Evolutionary conservation across 2,329 filamentous ascomycete species (phyloP), one percentile per base, ranked within the genome.

Genomic region (Penicillium sp.): DNA sequence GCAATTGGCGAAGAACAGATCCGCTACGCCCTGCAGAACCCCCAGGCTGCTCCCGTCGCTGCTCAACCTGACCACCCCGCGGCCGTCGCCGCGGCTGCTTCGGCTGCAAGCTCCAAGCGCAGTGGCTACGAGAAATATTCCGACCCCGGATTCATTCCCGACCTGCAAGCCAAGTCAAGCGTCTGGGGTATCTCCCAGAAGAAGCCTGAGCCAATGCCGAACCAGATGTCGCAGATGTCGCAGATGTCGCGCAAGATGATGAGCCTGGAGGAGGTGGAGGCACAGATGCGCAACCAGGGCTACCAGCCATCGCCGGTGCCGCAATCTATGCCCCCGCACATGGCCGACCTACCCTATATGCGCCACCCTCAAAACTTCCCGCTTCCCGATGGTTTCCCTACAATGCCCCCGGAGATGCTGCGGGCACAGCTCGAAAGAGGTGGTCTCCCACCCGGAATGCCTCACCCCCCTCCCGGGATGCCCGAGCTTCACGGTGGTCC

Each of bases 231-330:
- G 80, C 34, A n/a, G n/a, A n/a, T n/a, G n/a, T n/a, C 61, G 61
- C 34, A 49, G 61, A 40, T 62, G 76, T 40, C 64, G 80, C 34
- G 85, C 65, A 97, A 92, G 77, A 87, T 97, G 75, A 87, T 99
- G 88, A 97, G 91, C 65, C 73, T 99, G 66, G 94, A 97, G 70
- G 94, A 99, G 76, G 92, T 99, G 17, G 94, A 99, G 75, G 93
- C 93, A 47, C 87, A 91, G 58, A 92, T 99, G 87, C 85, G 89
- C 54, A 80, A 83, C 27, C 87, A 92, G 61, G 75, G 84, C 46
- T 64, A 61, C 12, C 57, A 67, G 51, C 40, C 60, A 44, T 50
- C 60, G 47, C 32, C 56, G 20, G 54, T 64, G 24, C 62, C 65
- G 6, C 58, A 68, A 27, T 63, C 68, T 4, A 56, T 68, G 29